Evolutionary conservation across 306 rosid genomes (phyloP).

Genomic region (Medicago lupulina): DNA sequence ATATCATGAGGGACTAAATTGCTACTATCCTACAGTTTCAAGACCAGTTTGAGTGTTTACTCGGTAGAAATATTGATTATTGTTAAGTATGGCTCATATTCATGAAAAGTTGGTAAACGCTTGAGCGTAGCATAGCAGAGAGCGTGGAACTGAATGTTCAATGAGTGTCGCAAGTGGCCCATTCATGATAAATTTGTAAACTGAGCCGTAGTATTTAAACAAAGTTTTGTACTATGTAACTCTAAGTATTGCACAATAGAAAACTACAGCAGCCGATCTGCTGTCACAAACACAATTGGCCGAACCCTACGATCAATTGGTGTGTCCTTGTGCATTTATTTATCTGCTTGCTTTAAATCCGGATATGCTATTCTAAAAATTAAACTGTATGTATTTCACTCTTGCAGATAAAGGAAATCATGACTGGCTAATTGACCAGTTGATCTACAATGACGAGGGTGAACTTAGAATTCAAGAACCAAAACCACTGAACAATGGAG

Average conservation of each 20-base stretch:
- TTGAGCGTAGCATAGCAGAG: no score
- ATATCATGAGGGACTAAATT: no score
- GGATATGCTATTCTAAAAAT: not conserved
- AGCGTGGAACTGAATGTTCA: not conserved
- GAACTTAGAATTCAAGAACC: constrained; percentile 32
- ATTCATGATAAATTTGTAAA: not conserved
- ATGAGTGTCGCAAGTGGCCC: not conserved
- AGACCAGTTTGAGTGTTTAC: no score
- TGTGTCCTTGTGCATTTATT: not conserved
- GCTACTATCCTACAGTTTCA: no score
- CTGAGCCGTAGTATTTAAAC: no score
- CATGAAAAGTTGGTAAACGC: no score
- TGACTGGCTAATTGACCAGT: constrained; percentile 60
- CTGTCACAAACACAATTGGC: not conserved
- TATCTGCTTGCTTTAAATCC: not conserved
- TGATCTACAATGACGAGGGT: constrained; percentile 44
- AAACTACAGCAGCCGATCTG: no score
- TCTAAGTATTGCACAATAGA: no score
- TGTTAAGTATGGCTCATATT: no score
- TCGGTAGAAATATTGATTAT: no score
- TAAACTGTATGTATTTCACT: constrained; percentile 23
- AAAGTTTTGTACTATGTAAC: no score
- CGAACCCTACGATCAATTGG: not conserved
- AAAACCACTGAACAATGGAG: constrained; percentile 28
- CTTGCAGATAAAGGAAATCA: constrained; percentile 71